A percentile compares a stretch with the other conserved stretches of the same genome.
phyloP scores from a whole-genome alignment of 1,284 basidiomycete genomes.

The Leccinum pachyderme region DNA sequence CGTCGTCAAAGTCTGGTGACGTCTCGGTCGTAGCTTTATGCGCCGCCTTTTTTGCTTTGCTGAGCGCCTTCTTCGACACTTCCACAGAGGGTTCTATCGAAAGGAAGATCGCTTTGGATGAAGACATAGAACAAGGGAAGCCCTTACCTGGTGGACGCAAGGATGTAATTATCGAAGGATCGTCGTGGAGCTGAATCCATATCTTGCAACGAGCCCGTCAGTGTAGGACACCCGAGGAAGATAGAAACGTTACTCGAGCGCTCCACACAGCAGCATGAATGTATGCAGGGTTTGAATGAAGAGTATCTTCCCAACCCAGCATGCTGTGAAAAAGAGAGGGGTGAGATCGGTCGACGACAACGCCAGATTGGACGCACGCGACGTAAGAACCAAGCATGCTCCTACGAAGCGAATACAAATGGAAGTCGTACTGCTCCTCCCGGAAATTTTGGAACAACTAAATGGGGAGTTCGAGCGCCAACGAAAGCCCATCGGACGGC shows the following conservation, averaged over 20 bases:
- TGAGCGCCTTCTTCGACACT: slow-evolving; percentile 76
- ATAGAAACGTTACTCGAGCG: slow-evolving; percentile 48
- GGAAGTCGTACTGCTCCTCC: slow-evolving; percentile 99
- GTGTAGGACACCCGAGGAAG: slow-evolving; percentile 8
- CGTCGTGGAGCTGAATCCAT: slow-evolving; percentile 73
- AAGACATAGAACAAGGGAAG: slow-evolving; percentile 29
- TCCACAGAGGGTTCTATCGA: slow-evolving; percentile 57
- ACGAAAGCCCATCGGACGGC: slow-evolving; percentile 9
- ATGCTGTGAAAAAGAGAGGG: slow-evolving; percentile 46
- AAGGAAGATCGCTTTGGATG: slow-evolving; percentile 7
- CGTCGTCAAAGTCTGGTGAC: slow-evolving; percentile 47
- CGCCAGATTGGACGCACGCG: slow-evolving; percentile 45
- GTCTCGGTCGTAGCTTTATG: slow-evolving; percentile 64
- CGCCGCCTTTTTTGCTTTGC: slow-evolving; percentile 87
- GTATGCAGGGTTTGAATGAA: slow-evolving; percentile 77
- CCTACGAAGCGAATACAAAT: slow-evolving; percentile 90
- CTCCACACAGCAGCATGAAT: slow-evolving; percentile 73
- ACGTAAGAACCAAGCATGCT: slow-evolving; percentile 87
- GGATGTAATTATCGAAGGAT: slow-evolving; percentile 57
- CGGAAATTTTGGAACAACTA: slow-evolving; percentile 86
- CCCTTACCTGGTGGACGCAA: slow-evolving; percentile 34
- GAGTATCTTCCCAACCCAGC: slow-evolving; percentile 78
- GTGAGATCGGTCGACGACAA: background rate
- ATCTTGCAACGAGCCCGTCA: slow-evolving; percentile 48
- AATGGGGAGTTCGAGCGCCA: slow-evolving; percentile 3